Evolutionary conservation across 495 filamentous ascomycete genomes (phyloP).

Genomic region (Terfezia boudieri): DNA sequence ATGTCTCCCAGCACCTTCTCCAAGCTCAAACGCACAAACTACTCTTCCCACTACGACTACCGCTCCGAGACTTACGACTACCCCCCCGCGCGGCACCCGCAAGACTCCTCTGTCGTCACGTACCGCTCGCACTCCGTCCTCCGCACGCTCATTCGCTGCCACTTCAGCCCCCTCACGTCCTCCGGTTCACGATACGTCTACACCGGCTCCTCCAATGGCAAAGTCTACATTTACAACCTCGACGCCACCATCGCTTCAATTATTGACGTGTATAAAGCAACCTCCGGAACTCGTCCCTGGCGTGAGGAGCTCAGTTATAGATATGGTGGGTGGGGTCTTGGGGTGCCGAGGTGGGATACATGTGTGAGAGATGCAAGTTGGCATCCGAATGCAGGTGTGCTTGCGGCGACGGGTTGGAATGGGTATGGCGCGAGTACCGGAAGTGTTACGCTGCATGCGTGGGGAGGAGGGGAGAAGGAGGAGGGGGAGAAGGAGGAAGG

Average conservation of each 20-base stretch:
- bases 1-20: slow-evolving; percentile 42
- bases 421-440: neutral
- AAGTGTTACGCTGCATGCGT: slow-evolving; percentile 2
- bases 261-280: slow-evolving; percentile 54
- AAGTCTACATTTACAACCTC: slow-evolving; percentile 78
- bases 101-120: slow-evolving; percentile 83
- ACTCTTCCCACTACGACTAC: slow-evolving; percentile 65
- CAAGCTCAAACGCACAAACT: slow-evolving; percentile 34
- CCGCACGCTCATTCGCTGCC: slow-evolving; percentile 78
- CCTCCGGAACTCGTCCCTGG: slow-evolving; percentile 16
- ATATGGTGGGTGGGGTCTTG: slow-evolving; percentile 11
- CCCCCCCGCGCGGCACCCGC: slow-evolving; percentile 38
- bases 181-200: slow-evolving; percentile 88
- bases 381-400: slow-evolving; percentile 74
- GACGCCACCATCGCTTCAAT: slow-evolving; percentile 68
- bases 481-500: too few species aligned
- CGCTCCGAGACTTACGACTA: slow-evolving; percentile 49
- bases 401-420: slow-evolving; percentile 41
- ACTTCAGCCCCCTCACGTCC: slow-evolving; percentile 77
- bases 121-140: slow-evolving; percentile 76
- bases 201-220: slow-evolving; percentile 67
- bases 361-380: slow-evolving; percentile 85
- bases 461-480: neutral
- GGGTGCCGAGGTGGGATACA: too few species aligned
- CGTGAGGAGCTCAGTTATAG: neutral